phyloP scores from a whole-genome alignment of 768 basidiomycete genomes.

The Postia placenta region DNA sequence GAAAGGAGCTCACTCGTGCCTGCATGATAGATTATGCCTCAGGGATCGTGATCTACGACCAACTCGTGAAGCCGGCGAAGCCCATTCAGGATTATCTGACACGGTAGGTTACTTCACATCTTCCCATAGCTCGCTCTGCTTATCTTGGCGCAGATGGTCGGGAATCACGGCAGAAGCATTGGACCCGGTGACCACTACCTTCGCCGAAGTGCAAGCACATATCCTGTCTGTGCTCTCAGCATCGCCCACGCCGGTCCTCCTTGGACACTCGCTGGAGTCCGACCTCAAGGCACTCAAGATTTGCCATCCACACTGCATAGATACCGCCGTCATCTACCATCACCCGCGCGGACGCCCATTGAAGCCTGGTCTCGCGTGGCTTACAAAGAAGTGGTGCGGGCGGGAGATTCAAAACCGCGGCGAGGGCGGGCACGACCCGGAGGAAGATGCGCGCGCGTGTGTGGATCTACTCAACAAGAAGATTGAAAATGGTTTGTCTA shows the following conservation, averaged over 20 bases:
- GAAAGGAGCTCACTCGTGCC: conserved; percentile 83
- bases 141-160: conserved; percentile 61
- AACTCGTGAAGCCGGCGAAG: conserved; percentile 81
- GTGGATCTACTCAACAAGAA: conserved; percentile 81
- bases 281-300: conserved; percentile 87
- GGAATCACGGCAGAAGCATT: conserved; percentile 83
- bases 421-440: conserved; percentile 87
- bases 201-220: conserved; percentile 70
- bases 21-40: conserved; percentile 76
- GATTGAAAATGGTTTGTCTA: conserved; percentile 52
- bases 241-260: conserved; percentile 65
- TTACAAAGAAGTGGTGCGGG: conserved; percentile 89
- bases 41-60: conserved; percentile 75
- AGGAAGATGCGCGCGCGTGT: conserved; percentile 90
- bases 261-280: conserved; percentile 95
- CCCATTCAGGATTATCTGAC: conserved; percentile 92
- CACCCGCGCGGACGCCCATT: conserved; percentile 91
- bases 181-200: conserved; percentile 64
- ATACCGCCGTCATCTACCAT: conserved; percentile 85
- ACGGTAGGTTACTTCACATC: conserved; percentile 38
- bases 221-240: conserved; percentile 57
- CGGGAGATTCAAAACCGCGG: conserved; percentile 84
- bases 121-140: not conserved
- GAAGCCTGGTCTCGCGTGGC: conserved; percentile 95
- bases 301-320: conserved; percentile 81